Evolutionary conservation across 1,139 yeast species (phyloP).

Genomic region (Yamadazyma friedrichii): DNA sequence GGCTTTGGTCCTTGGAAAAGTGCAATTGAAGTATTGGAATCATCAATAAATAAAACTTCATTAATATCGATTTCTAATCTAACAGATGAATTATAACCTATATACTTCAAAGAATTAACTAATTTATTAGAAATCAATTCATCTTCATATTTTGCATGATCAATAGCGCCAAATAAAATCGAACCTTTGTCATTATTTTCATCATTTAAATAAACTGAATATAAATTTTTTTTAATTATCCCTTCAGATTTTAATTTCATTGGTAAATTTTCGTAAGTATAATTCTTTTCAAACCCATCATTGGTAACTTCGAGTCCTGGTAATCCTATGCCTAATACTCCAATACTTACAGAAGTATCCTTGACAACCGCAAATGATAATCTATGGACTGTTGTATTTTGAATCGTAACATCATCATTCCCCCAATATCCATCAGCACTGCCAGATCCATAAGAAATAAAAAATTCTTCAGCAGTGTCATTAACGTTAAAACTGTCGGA

Average conservation of each 20-base stretch:
- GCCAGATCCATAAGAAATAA: slow-evolving; percentile 36
- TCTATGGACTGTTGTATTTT: slow-evolving; percentile 40
- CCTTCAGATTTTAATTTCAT: slow-evolving; percentile 24
- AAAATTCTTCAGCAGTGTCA: slow-evolving; percentile 2
- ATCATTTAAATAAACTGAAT: slow-evolving; percentile 36
- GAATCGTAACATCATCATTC: slow-evolving; percentile 51
- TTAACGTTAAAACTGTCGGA: slow-evolving; percentile 2
- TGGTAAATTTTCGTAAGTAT: slow-evolving; percentile 32
- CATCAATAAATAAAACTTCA: slow-evolving; percentile 11
- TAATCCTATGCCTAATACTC: slow-evolving; percentile 58
- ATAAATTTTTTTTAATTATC: slow-evolving; percentile 22
- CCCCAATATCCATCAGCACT: slow-evolving; percentile 10
- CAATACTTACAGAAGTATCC: slow-evolving; percentile 38
- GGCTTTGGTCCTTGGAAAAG: slow-evolving; percentile 5
- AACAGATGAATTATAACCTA: slow-evolving; percentile 18
- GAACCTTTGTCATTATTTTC: slow-evolving; percentile 43
- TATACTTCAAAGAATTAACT: slow-evolving; percentile 18
- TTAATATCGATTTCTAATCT: slow-evolving; percentile 26
- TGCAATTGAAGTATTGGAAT: slow-evolving; percentile 6
- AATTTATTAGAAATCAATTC: slow-evolving; percentile 31
- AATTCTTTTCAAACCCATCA: slow-evolving; percentile 11
- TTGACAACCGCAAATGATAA: slow-evolving; percentile 52
- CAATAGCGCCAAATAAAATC: slow-evolving; percentile 22
- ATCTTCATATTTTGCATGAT: slow-evolving; percentile 36
- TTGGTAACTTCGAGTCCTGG: slow-evolving; percentile 40